Conservation (phyloP, 495 filamentous ascomycete genomes). For the Chaetomium fimeti region DNA sequence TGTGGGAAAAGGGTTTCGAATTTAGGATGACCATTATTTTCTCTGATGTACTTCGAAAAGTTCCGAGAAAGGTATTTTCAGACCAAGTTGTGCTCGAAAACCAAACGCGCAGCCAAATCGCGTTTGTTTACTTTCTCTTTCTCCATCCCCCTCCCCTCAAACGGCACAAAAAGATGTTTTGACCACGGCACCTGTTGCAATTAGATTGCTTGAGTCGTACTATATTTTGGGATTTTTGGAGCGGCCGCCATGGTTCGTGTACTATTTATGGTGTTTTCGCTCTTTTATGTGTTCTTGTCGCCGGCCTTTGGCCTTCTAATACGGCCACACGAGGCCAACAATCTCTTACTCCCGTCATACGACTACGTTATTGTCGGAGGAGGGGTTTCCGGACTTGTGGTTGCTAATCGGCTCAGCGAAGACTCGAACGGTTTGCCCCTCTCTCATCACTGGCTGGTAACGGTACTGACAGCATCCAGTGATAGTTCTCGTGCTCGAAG, state of each 20-base stretch:
- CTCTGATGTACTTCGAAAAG: too few species aligned
- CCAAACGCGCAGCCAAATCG: neutral
- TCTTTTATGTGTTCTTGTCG: conserved; percentile 7
- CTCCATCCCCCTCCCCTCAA: neutral
- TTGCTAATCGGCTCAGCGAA: conserved; percentile 44
- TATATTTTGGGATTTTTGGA: neutral
- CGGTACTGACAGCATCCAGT: conserved; percentile 26
- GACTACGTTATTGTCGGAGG: conserved; percentile 57
- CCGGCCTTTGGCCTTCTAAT: conserved; percentile 12
- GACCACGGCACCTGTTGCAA: neutral
- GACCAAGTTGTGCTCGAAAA: too few species aligned
- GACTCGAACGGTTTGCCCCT: conserved; percentile 23
- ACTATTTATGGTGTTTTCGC: neutral
- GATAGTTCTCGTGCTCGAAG: conserved; percentile 46
- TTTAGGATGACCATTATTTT: too few species aligned
- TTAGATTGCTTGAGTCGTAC: neutral
- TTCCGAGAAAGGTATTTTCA: too few species aligned
- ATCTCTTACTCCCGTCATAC: conserved; percentile 26
- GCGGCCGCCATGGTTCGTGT: conserved; percentile 10
- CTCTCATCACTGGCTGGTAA: neutral
- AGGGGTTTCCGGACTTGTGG: conserved; percentile 53
- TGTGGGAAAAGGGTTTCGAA: too few species aligned
- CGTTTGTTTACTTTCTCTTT: conserved; percentile 1
- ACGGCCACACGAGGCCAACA: conserved; percentile 11
- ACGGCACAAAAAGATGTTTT: neutral